Evolutionary conservation across 176 grass and related monocot genomes (phyloP), one percentile per base, ranked within the genome.

Genomic region (Saccharum spontaneum): DNA sequence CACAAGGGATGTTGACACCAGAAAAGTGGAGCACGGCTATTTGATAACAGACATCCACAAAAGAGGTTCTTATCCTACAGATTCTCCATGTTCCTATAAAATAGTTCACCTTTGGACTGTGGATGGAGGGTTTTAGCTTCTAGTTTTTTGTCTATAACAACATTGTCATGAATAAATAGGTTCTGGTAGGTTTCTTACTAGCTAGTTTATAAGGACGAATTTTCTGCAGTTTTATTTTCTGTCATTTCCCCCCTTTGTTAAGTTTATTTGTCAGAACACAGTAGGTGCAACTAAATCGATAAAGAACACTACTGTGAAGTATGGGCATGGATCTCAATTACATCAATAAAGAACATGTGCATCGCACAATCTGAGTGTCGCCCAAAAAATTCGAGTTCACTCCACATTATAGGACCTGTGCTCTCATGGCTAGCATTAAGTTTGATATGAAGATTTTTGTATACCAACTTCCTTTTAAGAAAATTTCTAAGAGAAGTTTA

Each of bases 61-160:
- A 84, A 76, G 55, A 91, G 81, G 52, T 91, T 87, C 76, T 91
- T 76, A 76, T 75, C 81, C 80, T 87, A 69, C 81, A 87, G 48
- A 84, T 84, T 87, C 85, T 80, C 69, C 76, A 52, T 76, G 76
- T 84, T 80, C 68, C 76, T 63, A 69, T 57, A 52, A 87, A 70
- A 87, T 86, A 45, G 44, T 20, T 78, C 83, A 77, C 72, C 52
- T 90, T 63, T 90, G 71, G 72, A 54, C 45, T 90, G 30, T 55
- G 44, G 8, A 69, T 38, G 10, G 38, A 69, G 59, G 45, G 37
- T 75, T 44, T 79, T 48, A 64, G 60, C 33, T 86, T 78, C 66
- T 67, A 67, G 44, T 79, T 74, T 77, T 55, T 69, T 63, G 36
- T 83, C 24, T 86, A 22, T 55, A 67, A 48, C 31, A 40, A 72